Base-by-base conservation (phyloP, 805 yeast genomes). In the Nakazawaea laoshanensis region DNA sequence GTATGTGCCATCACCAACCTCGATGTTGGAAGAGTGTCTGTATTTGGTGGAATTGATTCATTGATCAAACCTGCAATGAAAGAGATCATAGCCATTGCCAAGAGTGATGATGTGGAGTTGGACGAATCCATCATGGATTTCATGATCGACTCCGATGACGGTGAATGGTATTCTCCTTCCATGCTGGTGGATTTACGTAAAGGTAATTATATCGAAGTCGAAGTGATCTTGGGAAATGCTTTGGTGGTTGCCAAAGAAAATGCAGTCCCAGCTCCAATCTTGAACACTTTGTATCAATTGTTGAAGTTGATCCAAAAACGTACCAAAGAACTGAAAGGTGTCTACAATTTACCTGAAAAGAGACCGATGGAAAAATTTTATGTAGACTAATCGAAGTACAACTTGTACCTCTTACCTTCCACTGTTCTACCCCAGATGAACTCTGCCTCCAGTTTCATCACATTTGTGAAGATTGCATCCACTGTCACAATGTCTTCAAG, bases 161-260 rank as follows among this genome's bases (percentile, higher is more conserved):
- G 54, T 7, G 53, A 46, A 28, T 55, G 59, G 47, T 67, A 63
- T 36, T 50, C 64, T 20, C 71, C 71, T 5, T 67, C 72, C 8
- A 67, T 67, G 73, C 46, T 61, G 30, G 61, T 67, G n/a, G 73
- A 67, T 40, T 47, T 55, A 14, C 49, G 63, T 41, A 60, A 65
- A 39, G 57, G 56, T 12, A 57, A 65, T 30, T 56, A 53, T 33
- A 53, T 60, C 33, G 74, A 67, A 46, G 55, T 62, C 37, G 63
- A 61, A 31, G 57, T 56, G 19, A 63, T 67, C 32, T 35, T 67
- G 24, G 71, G 70, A 16, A 67, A 64, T 20, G 59, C 58, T n/a
- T 37, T 55, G 33, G 47, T 45, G 1, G 45, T 49, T 23, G 60
- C 57, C 13, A 41, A 44, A 22, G 44, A 47, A 30, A 49, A 53